phyloP scores from a whole-genome alignment of 305 asterid genomes.

The Andrographis paniculata region DNA sequence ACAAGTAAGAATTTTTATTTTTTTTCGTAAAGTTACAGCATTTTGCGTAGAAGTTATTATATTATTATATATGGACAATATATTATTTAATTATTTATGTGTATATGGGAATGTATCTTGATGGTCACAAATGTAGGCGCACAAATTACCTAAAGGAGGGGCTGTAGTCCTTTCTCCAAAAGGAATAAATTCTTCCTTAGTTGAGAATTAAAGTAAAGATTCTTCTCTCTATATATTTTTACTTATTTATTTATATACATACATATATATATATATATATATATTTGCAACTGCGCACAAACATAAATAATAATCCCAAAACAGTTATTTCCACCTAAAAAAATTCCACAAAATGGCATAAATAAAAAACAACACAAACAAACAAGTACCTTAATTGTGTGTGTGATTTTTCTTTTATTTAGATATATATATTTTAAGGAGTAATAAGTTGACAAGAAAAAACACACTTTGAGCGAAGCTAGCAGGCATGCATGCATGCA shows the following conservation, averaged over 20 bases:
- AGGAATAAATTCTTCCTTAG: constrained; percentile 75
- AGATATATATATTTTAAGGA: background rate
- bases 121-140: too few species aligned
- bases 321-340: too few species aligned
- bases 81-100: too few species aligned
- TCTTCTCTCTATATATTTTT: constrained; percentile 28
- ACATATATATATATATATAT: background rate
- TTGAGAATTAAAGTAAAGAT: constrained; percentile 71
- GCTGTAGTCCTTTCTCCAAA: constrained; percentile 27
- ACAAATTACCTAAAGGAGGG: background rate
- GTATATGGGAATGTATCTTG: too few species aligned
- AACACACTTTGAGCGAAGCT: background rate
- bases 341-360: background rate
- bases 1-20: too few species aligned
- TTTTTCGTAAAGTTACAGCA: too few species aligned
- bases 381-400: too few species aligned
- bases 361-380: too few species aligned
- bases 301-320: background rate
- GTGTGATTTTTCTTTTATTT: background rate
- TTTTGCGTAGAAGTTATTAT: too few species aligned
- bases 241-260: too few species aligned
- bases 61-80: too few species aligned
- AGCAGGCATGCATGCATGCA: background rate
- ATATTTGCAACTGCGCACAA: background rate
- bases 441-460: background rate